Evolutionary conservation across 2,329 filamentous ascomycete species (phyloP), one percentile per base, ranked within the genome.

Genomic region (Teratosphaeria pseudoeucalypti): DNA sequence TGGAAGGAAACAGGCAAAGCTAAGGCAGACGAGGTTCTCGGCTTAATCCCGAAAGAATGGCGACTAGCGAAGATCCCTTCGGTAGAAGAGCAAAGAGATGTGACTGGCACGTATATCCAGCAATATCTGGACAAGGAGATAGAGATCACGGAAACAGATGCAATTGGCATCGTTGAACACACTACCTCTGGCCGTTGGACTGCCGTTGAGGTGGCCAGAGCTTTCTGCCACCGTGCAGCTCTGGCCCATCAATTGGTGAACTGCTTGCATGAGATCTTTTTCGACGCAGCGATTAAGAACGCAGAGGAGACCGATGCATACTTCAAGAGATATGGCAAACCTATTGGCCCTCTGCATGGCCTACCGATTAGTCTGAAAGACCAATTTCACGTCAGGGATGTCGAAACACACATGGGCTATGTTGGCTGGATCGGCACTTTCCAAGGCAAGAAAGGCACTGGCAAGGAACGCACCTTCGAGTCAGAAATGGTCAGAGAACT

Each of bases 351-450:
- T 26, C 67, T 80, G 10, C 78, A 80, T 63, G 78, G 78, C 6
- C 67, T 80, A 4, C 77, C 77, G 43, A 74, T 80, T 63, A 77
- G 74, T 27, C 62, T 79, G 32, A 80, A 79, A 60, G 78, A 80
- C 61, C 78, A 79, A 58, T 79, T 79, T 65, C 76, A 79, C 58
- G 73, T 79, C 60, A 68, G 73, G 57, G 76, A 73, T n/a, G 74
- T 77, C 34, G 77, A 79, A 57, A 79, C 75, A 37, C 72, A 71
- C 1, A 74, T 86, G 77, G 84, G 83, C 12, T 87, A 86, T 66
- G 76, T 86, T 27, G 82, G 84, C n/a, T 85, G 83, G 79, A 81
- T 86, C n/a, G 81, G 79, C 6, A 82, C 81, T 0, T 82, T 85
- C 63, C 72, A 86, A 70, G 83, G 81, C 56, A 72, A 77, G 52